A percentile compares a stretch with the other conserved stretches of the same genome.
These are phyloP conservation scores for Geranium incanum DNA, from an alignment of 441 rosid species.

Conservation along the genomic window DNA sequence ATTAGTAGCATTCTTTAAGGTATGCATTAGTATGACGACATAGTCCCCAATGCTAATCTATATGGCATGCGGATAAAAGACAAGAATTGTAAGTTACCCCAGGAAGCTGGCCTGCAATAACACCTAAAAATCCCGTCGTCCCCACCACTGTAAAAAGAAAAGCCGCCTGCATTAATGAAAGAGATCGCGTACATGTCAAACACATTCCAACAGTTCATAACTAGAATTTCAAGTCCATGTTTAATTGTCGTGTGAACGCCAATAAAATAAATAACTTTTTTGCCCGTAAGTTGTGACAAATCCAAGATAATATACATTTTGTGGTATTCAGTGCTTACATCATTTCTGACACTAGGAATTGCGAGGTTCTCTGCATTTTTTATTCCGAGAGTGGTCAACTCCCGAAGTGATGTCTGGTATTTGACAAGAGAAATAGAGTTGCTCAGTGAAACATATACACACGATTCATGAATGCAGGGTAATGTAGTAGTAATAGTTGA, in stretches of 20 bases:
- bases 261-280: not conserved
- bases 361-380: conserved; percentile 85
- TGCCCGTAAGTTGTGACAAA: not conserved
- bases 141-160: conserved; percentile 87
- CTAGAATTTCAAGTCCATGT: not conserved
- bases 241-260: not conserved
- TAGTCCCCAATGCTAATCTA: not conserved
- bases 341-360: conserved; percentile 89
- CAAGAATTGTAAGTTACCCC: conserved; percentile 43
- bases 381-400: conserved; percentile 66
- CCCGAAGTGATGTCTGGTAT: conserved; percentile 70
- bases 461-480: conserved; percentile 14
- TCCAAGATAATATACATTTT: not conserved
- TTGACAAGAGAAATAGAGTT: not conserved
- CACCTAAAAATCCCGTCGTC: conserved; percentile 61
- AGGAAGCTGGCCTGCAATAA: conserved; percentile 82
- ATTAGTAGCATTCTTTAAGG: not conserved
- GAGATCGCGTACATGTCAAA: conserved; percentile 28
- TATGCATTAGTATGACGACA: not conserved
- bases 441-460: conserved; percentile 8
- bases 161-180: conserved; percentile 69
- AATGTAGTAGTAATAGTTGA: conserved; percentile 17
- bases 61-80: not conserved
- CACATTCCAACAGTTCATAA: not conserved
- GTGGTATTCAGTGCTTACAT: conserved; percentile 39